Evolutionary conservation across 805 yeast species (phyloP), one percentile per base, ranked within the genome.

Genomic region (Clavispora phyllophila): DNA sequence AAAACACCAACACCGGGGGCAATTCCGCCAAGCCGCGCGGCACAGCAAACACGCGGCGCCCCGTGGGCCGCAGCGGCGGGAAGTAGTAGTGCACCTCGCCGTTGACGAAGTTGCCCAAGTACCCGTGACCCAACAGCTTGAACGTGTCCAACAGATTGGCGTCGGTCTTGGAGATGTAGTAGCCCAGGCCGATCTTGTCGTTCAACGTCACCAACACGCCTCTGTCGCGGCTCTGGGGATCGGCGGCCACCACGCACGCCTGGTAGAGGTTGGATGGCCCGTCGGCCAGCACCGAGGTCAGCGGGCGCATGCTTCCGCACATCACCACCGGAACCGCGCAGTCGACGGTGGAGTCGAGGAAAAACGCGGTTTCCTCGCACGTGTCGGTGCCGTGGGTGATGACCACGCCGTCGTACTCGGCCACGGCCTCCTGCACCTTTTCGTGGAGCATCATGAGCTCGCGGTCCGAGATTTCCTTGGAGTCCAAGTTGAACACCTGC

Each of bases 221-320:
- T 51, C 89, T 68, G 19, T 78, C 75, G 34, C 68, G 56, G 13
- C 82, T 72, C 42, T 72, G 68, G 22, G 61, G 58, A 49, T 70
- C 63, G 0, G 84, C 68, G 3, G 88, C 84, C 24, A 82, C 79
- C 13, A 76, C 76, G 37, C 81, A 79, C 1, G 87, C 85, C 53
- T 82, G 86, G 54, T 81, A 82, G 46, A 82, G 61, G 58, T 82
- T 82, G 79, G 82, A 81, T 5, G 85, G 82, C 3, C 87, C 87
- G 56, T 82, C 89, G 1, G 85, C 79, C 2, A 84, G 78, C 32
- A 82, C 74, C 31, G 83, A 78, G 3, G 85, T 79, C 8, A 84
- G 76, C 0, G 89, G 89, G 55, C 87, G 72, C 89, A 82, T 82
- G 5, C 84, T 77, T 1, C 89, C 89, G 38, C 84, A 81, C 57